These are phyloP conservation scores for Botryotinia narcissicola DNA, from an alignment of 2,329 filamentous ascomycete species.

Conservation along the genomic window DNA sequence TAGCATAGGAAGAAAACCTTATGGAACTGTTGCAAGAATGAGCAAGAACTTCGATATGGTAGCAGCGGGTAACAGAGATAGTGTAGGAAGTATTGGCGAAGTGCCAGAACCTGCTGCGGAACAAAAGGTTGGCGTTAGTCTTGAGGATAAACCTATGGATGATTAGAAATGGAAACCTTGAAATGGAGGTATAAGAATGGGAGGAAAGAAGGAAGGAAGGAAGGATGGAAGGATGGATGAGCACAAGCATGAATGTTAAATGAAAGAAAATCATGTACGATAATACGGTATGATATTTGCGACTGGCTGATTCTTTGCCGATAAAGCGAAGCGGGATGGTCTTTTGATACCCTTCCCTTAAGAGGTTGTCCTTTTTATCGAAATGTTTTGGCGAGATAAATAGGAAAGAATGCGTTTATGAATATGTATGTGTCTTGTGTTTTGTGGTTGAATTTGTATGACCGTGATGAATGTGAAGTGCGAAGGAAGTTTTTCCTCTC, in stretches of 20 bases:
- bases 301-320: conserved; percentile 12
- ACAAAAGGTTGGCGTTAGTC: conserved; percentile 11
- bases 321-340: conserved; percentile 8
- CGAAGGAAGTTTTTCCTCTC: neutral
- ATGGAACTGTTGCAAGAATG: conserved; percentile 14
- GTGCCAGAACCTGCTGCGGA: conserved; percentile 8
- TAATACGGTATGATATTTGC: conserved; percentile 13
- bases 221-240: neutral
- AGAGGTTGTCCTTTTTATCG: neutral
- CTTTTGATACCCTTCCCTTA: conserved; percentile 17
- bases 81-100: conserved; percentile 10
- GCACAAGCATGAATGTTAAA: conserved; percentile 9
- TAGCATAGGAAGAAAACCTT: conserved; percentile 14
- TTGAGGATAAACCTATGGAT: conserved; percentile 15
- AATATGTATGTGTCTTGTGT: neutral
- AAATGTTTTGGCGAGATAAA: neutral
- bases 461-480: neutral
- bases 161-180: neutral
- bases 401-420: neutral
- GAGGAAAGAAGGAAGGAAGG: neutral
- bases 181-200: neutral
- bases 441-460: neutral
- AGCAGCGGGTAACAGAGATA: conserved; percentile 5
- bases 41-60: conserved; percentile 14
- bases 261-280: conserved; percentile 16